Conservation (phyloP, 1,284 basidiomycete species). For the Moesziomyces sp. region DNA sequence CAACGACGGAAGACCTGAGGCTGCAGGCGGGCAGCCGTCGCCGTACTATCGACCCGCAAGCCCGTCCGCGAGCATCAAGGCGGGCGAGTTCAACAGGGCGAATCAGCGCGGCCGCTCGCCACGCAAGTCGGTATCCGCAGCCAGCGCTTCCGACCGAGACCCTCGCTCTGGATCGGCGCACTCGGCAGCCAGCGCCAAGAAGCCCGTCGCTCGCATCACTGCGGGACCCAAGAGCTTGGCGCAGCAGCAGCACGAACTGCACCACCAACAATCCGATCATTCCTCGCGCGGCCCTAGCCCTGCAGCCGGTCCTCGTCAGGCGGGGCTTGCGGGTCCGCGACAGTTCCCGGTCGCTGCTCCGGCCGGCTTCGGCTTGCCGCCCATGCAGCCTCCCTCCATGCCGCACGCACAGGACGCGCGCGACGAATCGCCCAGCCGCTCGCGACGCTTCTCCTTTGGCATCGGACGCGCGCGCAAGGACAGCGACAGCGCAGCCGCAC, state of each 20-base stretch:
- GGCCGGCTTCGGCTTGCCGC: constrained; percentile 10
- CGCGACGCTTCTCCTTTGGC: constrained; percentile 38
- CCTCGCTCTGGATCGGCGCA: constrained; percentile 12
- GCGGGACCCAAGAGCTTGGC: constrained; percentile 39
- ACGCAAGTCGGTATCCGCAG: constrained; percentile 16
- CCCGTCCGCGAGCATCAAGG: constrained; percentile 45
- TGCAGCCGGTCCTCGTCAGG: constrained; percentile 12
- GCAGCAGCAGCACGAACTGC: constrained; percentile 26
- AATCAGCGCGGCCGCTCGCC: constrained; percentile 37
- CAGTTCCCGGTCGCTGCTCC: constrained; percentile 13
- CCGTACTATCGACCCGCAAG: constrained; percentile 31
- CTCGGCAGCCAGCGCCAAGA: constrained; percentile 17
- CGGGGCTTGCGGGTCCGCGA: constrained; percentile 28
- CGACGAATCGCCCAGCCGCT: constrained; percentile 25
- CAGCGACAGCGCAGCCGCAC: constrained; percentile 13
- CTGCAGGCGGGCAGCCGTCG: constrained; percentile 3
- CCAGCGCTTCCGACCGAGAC: constrained; percentile 5
- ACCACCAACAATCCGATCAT: not conserved
- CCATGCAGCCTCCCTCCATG: constrained; percentile 17
- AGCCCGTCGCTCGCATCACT: constrained; percentile 39
- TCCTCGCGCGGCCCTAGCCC: constrained; percentile 20
- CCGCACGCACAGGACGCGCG: constrained; percentile 6
- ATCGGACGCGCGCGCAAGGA: constrained; percentile 16
- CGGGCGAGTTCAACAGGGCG: constrained; percentile 40
- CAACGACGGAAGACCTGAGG: constrained; percentile 58